A percentile compares a stretch with the other conserved stretches of the same genome.
These are phyloP conservation scores for Suillus subluteus DNA, from an alignment of 768 basidiomycete genomes.

Conservation along the genomic window DNA sequence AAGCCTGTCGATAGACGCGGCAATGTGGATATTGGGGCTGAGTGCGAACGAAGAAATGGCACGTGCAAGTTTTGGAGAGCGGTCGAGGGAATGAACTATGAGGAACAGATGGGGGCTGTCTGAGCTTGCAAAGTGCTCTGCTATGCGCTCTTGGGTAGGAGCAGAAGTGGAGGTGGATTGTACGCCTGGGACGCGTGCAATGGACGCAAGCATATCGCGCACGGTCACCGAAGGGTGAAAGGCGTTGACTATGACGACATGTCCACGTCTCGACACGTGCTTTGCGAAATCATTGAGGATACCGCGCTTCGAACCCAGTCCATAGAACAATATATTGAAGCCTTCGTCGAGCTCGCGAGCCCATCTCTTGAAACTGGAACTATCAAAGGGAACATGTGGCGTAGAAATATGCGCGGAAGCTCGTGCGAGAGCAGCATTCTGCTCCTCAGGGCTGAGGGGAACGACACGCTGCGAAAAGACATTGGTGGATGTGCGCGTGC, in stretches of 20 bases:
- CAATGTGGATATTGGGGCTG: slow-evolving; percentile 76
- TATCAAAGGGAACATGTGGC: slow-evolving; percentile 16
- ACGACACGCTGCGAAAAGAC: slow-evolving; percentile 78
- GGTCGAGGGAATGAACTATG: slow-evolving; percentile 90
- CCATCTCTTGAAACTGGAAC: slow-evolving; percentile 58
- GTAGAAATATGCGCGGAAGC: slow-evolving; percentile 19
- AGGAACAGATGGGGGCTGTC: slow-evolving; percentile 60
- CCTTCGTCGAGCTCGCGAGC: slow-evolving; percentile 75
- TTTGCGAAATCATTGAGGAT: slow-evolving; percentile 77
- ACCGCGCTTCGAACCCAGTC: slow-evolving; percentile 84
- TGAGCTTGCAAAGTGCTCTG: slow-evolving; percentile 55
- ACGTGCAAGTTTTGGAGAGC: slow-evolving; percentile 62
- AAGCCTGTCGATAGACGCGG: slow-evolving; percentile 87
- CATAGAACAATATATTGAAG: slow-evolving; percentile 89
- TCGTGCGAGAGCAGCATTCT: slow-evolving; percentile 37
- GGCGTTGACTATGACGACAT: slow-evolving; percentile 79
- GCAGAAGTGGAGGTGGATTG: slow-evolving; percentile 30
- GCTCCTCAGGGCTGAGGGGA: slow-evolving; percentile 72
- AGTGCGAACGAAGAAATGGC: slow-evolving; percentile 74
- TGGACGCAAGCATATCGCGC: slow-evolving; percentile 66
- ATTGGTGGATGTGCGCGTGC: slow-evolving; percentile 74
- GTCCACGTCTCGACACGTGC: slow-evolving; percentile 59
- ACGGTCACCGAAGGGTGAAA: slow-evolving; percentile 71
- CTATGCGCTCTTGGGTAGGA: slow-evolving; percentile 60
- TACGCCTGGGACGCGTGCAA: slow-evolving; percentile 45